Conservation (phyloP, 352 stramenopile species). For the Globisporangium barbulae region DNA sequence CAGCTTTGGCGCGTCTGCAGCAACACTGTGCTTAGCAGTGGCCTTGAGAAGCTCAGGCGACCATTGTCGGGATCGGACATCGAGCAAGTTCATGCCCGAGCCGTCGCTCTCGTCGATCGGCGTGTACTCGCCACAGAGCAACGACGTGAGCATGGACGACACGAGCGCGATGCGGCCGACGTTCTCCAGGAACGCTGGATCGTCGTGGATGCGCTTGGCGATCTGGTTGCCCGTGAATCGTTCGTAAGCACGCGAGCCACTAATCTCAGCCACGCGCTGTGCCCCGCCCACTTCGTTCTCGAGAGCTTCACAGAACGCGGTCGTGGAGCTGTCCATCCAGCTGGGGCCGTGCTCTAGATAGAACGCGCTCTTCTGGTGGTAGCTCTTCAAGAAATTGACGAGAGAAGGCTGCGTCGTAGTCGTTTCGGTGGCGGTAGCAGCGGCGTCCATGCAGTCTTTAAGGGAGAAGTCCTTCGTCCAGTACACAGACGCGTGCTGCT, state of each 20-base stretch:
- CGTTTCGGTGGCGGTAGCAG: slow-evolving; percentile 1
- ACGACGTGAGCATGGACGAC: slow-evolving; percentile 74
- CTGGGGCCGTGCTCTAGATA: slow-evolving; percentile 61
- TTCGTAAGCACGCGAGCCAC: slow-evolving; percentile 73
- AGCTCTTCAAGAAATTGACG: slow-evolving; percentile 13
- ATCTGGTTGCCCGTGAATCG: slow-evolving; percentile 86
- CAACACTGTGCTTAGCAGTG: slow-evolving; percentile 24
- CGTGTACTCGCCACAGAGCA: slow-evolving; percentile 61
- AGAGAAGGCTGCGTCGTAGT: slow-evolving; percentile 13
- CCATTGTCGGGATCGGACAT: slow-evolving; percentile 59
- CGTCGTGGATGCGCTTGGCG: slow-evolving; percentile 47
- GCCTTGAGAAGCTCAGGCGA: slow-evolving; percentile 43
- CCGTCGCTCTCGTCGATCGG: slow-evolving; percentile 77
- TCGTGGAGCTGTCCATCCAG: slow-evolving; percentile 87
- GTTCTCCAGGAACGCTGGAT: slow-evolving; percentile 38
- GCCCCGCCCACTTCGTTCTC: slow-evolving; percentile 58
- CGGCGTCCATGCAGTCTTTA: slow-evolving; percentile 26
- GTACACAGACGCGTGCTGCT: slow-evolving; percentile 83
- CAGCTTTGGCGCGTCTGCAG: slow-evolving; percentile 1
- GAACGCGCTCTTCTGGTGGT: slow-evolving; percentile 30
- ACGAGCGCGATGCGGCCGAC: slow-evolving; percentile 51
- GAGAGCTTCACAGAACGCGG: slow-evolving; percentile 44
- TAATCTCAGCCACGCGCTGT: slow-evolving; percentile 59
- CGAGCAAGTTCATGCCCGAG: slow-evolving; percentile 83
- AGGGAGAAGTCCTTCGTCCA: slow-evolving; percentile 61